Conservation (phyloP, 148 eudicot genomes). For the Cornus controversa region DNA sequence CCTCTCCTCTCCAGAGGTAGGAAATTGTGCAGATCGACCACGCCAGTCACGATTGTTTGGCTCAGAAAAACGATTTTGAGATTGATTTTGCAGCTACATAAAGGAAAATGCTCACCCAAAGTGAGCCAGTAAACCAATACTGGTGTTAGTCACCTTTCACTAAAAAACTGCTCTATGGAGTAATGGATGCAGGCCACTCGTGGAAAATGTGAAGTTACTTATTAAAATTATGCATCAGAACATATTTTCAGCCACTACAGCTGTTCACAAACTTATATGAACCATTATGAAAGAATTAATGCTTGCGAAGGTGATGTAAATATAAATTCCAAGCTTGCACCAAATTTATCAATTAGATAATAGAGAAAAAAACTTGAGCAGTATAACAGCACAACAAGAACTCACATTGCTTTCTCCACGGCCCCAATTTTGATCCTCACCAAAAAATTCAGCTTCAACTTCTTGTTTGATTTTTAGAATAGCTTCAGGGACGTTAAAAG, state of each 20-base stretch:
- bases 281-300: not conserved
- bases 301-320: not conserved
- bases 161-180: too few species aligned
- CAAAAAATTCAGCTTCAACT: constrained; percentile 60
- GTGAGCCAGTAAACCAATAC: not conserved
- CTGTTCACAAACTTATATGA: not conserved
- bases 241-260: not conserved
- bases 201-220: too few species aligned
- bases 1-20: constrained; percentile 60
- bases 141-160: too few species aligned
- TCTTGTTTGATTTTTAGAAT: constrained; percentile 57
- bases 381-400: not conserved
- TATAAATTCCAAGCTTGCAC: not conserved
- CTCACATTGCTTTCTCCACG: constrained; percentile 62
- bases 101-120: not conserved
- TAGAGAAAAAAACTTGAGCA: not conserved
- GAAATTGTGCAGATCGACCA: constrained; percentile 48
- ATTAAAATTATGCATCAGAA: not conserved
- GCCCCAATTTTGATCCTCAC: constrained; percentile 59
- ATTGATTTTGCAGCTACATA: constrained; percentile 41
- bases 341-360: not conserved
- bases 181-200: too few species aligned
- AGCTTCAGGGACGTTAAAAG: constrained; percentile 46
- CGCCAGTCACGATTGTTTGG: constrained; percentile 86
- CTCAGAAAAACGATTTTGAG: constrained; percentile 63